phyloP scores from a whole-genome alignment of 139 green algal species.

The Chlorella ohadii region DNA sequence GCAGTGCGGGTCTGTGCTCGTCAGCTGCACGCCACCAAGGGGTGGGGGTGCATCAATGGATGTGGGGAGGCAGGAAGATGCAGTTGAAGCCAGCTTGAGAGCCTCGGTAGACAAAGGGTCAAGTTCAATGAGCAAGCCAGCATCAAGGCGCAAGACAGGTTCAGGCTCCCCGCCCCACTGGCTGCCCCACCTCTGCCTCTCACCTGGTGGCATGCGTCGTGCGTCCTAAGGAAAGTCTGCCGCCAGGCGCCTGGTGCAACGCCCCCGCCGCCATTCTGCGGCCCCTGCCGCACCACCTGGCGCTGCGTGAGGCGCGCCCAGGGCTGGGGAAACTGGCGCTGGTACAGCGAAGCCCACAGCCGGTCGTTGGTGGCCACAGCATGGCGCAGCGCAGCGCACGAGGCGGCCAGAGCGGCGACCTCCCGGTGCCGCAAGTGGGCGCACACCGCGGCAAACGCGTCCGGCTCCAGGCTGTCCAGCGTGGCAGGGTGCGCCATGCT shows the following conservation, averaged over 20 bases:
- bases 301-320: conserved; percentile 15
- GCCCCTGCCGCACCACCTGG: neutral
- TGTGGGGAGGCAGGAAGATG: neutral
- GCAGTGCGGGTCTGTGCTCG: neutral
- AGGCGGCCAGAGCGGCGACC: conserved; percentile 1
- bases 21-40: neutral
- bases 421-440: conserved; percentile 7
- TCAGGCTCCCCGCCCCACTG: too few relatives aligned
- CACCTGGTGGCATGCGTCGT: conserved; percentile 8
- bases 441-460: conserved; percentile 17
- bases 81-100: too few relatives aligned
- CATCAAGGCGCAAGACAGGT: too few relatives aligned
- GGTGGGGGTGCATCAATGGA: neutral
- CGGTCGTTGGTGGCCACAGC: conserved; percentile 4
- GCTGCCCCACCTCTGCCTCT: too few relatives aligned
- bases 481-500: neutral
- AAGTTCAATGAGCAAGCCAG: too few relatives aligned
- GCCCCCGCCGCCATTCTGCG: neutral
- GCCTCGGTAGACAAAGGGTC: too few relatives aligned
- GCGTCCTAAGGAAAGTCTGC: neutral
- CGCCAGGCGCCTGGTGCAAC: neutral
- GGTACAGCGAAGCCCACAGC: conserved; percentile 10
- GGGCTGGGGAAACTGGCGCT: conserved; percentile 21
- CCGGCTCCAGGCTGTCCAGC: conserved; percentile 16
- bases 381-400: neutral